A percentile compares a stretch with the other conserved stretches of the same genome.
Evolutionary conservation across 345 rosid genomes (phyloP).

Genomic region (Rubroshorea leprosula): DNA sequence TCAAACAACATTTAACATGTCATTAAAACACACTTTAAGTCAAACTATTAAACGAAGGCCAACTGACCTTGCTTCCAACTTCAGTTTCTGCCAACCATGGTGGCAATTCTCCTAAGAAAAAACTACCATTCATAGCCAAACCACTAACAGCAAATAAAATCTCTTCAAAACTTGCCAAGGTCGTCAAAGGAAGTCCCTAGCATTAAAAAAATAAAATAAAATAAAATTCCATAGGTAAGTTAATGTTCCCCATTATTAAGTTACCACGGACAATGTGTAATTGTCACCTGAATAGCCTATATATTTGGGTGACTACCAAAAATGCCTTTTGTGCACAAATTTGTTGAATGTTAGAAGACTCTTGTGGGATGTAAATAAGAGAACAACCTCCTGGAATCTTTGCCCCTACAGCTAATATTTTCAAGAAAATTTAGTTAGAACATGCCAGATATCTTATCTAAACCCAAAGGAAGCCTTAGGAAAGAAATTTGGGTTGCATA

Average conservation of each 20-base stretch:
- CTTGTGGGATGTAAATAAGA: slow-evolving; percentile 64
- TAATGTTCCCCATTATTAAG: background rate
- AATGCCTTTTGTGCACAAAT: slow-evolving; percentile 57
- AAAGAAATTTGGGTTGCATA: slow-evolving; percentile 4
- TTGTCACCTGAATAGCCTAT: slow-evolving; percentile 81
- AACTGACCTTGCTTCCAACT: slow-evolving; percentile 42
- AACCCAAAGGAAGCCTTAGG: background rate
- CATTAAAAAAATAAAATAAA: no score
- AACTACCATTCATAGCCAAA: slow-evolving; percentile 58
- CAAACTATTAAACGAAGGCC: background rate
- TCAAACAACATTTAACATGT: slow-evolving; percentile 7
- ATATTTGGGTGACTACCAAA: slow-evolving; percentile 64
- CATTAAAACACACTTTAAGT: no score
- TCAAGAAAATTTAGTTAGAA: slow-evolving; percentile 20
- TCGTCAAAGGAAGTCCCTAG: slow-evolving; percentile 71
- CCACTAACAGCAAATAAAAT: slow-evolving; percentile 48
- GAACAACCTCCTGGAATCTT: slow-evolving; percentile 68
- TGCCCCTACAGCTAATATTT: slow-evolving; percentile 71
- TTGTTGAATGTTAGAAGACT: slow-evolving; percentile 39
- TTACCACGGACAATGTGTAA: slow-evolving; percentile 4
- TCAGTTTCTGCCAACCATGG: slow-evolving; percentile 54
- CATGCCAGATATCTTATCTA: slow-evolving; percentile 9
- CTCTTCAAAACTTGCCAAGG: slow-evolving; percentile 58
- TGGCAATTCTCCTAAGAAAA: slow-evolving; percentile 71
- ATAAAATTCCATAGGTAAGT: background rate